A percentile compares a stretch with the other conserved stretches of the same genome.
These are phyloP conservation scores for Pythium brassicae DNA, from an alignment of 352 stramenopile genomes.

Conservation along the genomic window DNA sequence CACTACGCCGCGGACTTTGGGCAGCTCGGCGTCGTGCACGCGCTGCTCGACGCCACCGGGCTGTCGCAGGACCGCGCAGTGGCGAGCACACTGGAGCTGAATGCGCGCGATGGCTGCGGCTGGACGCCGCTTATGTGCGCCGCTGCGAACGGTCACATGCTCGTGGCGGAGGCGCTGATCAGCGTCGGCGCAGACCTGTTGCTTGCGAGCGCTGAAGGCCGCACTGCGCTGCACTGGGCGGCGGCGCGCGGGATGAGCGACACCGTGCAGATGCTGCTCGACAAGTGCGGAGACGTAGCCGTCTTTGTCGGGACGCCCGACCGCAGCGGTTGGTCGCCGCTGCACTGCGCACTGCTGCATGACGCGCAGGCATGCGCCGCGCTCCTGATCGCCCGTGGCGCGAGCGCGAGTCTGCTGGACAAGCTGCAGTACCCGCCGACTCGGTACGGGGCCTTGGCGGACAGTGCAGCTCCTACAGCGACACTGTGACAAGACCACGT, in stretches of 20 bases:
- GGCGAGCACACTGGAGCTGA: slow-evolving; percentile 19
- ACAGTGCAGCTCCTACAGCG: background rate
- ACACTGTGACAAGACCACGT: background rate
- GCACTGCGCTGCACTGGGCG: slow-evolving; percentile 68
- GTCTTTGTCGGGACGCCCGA: slow-evolving; percentile 21
- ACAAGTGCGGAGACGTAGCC: slow-evolving; percentile 23
- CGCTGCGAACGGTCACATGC: slow-evolving; percentile 45
- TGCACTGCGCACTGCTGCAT: slow-evolving; percentile 61
- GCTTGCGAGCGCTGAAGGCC: slow-evolving; percentile 33
- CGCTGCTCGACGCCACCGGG: slow-evolving; percentile 19
- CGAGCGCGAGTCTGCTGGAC: slow-evolving; percentile 21
- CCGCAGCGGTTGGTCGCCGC: slow-evolving; percentile 44
- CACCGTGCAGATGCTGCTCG: slow-evolving; percentile 25
- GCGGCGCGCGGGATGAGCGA: slow-evolving; percentile 40
- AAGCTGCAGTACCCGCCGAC: slow-evolving; percentile 30
- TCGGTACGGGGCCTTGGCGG: background rate
- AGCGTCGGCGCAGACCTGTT: slow-evolving; percentile 30
- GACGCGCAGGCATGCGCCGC: slow-evolving; percentile 25
- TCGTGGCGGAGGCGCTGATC: slow-evolving; percentile 35
- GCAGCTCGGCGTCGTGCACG: slow-evolving; percentile 34
- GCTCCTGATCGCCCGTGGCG: slow-evolving; percentile 35
- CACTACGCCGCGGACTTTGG: slow-evolving; percentile 72
- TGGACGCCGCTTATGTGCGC: slow-evolving; percentile 61
- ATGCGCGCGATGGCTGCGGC: slow-evolving; percentile 39
- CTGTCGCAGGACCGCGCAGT: background rate